Evolutionary conservation across 139 green algal species (phyloP).

Genomic region (Gonium pectorale): DNA sequence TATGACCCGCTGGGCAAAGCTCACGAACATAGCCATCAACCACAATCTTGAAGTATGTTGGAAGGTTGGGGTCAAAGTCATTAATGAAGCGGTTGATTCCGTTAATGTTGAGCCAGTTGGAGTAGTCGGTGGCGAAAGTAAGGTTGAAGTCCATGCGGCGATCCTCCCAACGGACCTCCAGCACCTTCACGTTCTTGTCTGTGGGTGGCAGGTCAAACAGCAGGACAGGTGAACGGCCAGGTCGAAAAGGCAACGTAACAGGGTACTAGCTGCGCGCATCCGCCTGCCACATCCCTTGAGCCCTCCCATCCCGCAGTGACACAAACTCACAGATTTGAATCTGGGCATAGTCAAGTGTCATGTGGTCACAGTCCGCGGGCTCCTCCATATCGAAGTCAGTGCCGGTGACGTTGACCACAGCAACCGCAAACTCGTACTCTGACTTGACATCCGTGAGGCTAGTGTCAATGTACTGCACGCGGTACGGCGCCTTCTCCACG

Average conservation of each 20-base stretch:
- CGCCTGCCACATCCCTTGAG: no score
- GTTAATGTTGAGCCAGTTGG: constrained; percentile 61
- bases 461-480: constrained; percentile 34
- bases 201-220: no score
- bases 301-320: no score
- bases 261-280: no score
- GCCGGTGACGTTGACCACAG: constrained; percentile 18
- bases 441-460: not conserved
- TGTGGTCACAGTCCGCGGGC: constrained; percentile 33
- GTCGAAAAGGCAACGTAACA: no score
- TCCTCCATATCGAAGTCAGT: constrained; percentile 41
- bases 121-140: constrained; percentile 38
- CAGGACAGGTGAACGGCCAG: no score
- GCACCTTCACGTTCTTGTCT: constrained; percentile 53
- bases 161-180: constrained; percentile 46
- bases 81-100: constrained; percentile 54
- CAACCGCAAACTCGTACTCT: constrained; percentile 41
- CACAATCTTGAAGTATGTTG: constrained; percentile 21
- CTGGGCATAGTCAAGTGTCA: constrained; percentile 55
- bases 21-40: constrained; percentile 48
- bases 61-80: constrained; percentile 44
- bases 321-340: constrained; percentile 57
- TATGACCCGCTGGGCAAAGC: constrained; percentile 50
- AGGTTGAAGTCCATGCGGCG: constrained; percentile 56
- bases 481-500: constrained; percentile 50